phyloP scores from a whole-genome alignment of 805 yeast species.

The Phaffomyces antillensis region DNA sequence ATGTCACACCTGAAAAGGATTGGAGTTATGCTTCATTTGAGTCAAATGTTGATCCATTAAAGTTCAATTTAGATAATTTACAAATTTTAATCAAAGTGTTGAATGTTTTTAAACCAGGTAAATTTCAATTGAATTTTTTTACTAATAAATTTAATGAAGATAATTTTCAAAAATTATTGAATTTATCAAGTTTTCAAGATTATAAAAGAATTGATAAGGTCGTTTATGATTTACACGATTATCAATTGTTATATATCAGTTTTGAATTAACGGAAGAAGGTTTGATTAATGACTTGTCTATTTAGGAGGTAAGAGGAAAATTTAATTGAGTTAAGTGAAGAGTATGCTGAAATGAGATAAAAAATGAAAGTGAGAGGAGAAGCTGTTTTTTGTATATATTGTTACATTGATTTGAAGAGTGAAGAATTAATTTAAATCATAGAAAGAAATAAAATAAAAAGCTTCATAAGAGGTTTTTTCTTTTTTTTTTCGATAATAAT shows the following conservation, averaged over 20 bases:
- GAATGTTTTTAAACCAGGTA: slow-evolving; percentile 62
- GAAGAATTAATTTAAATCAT: slow-evolving; percentile 5
- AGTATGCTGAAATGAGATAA: no score
- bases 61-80: slow-evolving; percentile 34
- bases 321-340: no score
- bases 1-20: slow-evolving; percentile 88
- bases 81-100: slow-evolving; percentile 57
- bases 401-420: background rate
- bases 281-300: slow-evolving; percentile 12
- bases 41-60: slow-evolving; percentile 60
- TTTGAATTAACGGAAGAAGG: slow-evolving; percentile 37
- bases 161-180: slow-evolving; percentile 29
- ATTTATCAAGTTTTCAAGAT: slow-evolving; percentile 29
- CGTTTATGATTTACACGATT: slow-evolving; percentile 66
- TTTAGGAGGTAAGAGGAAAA: background rate
- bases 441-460: slow-evolving; percentile 13
- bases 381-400: background rate
- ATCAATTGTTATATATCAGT: slow-evolving; percentile 64
- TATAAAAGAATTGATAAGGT: slow-evolving; percentile 63
- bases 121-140: slow-evolving; percentile 58
- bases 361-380: no score
- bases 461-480: slow-evolving; percentile 8
- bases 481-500: slow-evolving; percentile 16
- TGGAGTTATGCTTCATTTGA: slow-evolving; percentile 97
- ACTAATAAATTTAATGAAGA: slow-evolving; percentile 24